Percentiles rank a stretch among this genome's conserved stretches.
phyloP scores from a whole-genome alignment of 306 rosid genomes.

The Quercus variabilis region DNA sequence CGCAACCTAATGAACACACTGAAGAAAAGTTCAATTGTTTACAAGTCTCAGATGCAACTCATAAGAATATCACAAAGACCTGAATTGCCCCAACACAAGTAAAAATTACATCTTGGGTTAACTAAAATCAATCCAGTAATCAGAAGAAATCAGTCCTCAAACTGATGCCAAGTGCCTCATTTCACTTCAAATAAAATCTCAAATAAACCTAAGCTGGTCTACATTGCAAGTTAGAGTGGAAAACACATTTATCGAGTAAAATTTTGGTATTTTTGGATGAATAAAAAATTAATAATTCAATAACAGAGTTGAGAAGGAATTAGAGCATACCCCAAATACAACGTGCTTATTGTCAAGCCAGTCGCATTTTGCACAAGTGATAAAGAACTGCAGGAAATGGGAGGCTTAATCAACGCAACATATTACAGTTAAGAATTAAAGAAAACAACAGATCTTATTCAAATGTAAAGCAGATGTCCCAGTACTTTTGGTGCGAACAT shows the following conservation, averaged over 20 bases:
- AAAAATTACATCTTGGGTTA: neutral
- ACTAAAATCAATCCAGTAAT: neutral
- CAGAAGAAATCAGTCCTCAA: neutral
- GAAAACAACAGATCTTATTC: neutral
- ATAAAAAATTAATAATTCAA: neutral
- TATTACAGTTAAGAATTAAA: neutral
- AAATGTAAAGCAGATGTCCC: neutral
- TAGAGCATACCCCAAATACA: slow-evolving; percentile 83
- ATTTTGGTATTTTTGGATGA: neutral
- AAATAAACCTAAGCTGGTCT: neutral
- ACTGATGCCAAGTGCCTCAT: neutral
- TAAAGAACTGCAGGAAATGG: slow-evolving; percentile 63
- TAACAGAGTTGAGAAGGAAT: slow-evolving; percentile 5
- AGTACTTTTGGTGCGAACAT: neutral
- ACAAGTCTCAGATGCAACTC: neutral
- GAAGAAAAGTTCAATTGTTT: neutral
- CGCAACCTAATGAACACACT: neutral
- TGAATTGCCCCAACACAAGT: neutral
- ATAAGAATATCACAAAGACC: neutral
- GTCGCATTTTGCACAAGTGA: slow-evolving; percentile 93
- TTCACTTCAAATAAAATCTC: neutral
- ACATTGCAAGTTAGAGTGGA: neutral
- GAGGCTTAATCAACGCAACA: slow-evolving; percentile 26
- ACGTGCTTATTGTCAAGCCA: slow-evolving; percentile 99
- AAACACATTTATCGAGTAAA: neutral